Evolutionary conservation across 139 green algal species (phyloP).

Genomic region (Tetraselmis chui): DNA sequence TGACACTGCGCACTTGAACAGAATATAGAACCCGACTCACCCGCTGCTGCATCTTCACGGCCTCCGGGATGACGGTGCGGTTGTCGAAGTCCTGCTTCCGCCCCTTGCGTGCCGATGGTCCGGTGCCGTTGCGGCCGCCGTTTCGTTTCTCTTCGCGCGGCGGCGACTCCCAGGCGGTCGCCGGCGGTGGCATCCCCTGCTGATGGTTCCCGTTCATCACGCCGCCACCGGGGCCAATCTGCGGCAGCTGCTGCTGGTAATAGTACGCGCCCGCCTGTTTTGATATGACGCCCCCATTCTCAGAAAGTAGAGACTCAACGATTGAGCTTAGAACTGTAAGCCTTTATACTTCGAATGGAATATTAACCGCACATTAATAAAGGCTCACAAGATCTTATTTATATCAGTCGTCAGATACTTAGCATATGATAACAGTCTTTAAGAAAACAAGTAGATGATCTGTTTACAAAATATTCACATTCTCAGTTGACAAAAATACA

Average conservation of each 20-base stretch:
- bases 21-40: background rate
- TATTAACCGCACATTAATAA: too few species aligned
- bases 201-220: background rate
- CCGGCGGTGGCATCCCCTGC: background rate
- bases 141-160: background rate
- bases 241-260: background rate
- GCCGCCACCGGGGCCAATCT: background rate
- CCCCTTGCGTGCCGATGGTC: background rate
- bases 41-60: background rate
- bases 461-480: too few species aligned
- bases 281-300: too few species aligned
- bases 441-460: too few species aligned
- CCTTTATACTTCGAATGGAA: too few species aligned
- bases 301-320: too few species aligned
- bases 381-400: too few species aligned
- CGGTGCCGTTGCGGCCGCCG: background rate
- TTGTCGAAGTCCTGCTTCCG: background rate
- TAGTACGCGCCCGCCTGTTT: background rate
- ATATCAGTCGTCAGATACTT: too few species aligned
- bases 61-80: background rate
- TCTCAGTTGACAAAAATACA: too few species aligned
- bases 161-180: background rate
- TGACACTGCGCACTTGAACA: too few species aligned
- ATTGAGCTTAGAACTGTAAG: too few species aligned
- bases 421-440: too few species aligned